Evolutionary conservation across 139 green algal genomes (phyloP).

Genomic region (Coelastrella sp.): DNA sequence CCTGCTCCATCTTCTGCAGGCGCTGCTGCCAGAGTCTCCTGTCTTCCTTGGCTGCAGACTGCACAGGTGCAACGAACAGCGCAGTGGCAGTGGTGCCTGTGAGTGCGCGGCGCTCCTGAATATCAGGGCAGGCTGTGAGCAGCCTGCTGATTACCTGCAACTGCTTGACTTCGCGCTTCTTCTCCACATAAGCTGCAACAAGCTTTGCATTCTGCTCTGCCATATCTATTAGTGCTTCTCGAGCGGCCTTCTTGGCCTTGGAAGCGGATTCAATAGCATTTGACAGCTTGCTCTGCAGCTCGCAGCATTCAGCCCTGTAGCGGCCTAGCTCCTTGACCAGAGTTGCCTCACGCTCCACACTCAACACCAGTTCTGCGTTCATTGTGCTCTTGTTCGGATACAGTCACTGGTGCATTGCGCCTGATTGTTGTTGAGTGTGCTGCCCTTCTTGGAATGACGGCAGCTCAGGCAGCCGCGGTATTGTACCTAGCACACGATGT

Average conservation of each 20-base stretch:
- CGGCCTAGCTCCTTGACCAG: constrained; percentile 51
- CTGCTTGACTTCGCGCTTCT: constrained; percentile 62
- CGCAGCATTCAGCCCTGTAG: not conserved
- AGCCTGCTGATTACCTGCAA: constrained; percentile 26
- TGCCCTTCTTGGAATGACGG: too few relatives aligned
- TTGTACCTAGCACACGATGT: too few relatives aligned
- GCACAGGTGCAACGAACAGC: constrained; percentile 8
- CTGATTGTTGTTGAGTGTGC: too few relatives aligned
- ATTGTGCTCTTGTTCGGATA: not conserved
- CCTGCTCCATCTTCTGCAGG: constrained; percentile 27
- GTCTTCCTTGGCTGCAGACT: constrained; percentile 52
- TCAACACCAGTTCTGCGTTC: not conserved
- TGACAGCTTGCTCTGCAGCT: constrained; percentile 17
- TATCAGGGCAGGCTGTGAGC: too few relatives aligned
- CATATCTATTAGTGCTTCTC: constrained; percentile 66
- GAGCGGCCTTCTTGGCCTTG: constrained; percentile 44
- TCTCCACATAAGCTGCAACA: constrained; percentile 60
- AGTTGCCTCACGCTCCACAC: not conserved
- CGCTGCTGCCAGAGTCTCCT: constrained; percentile 51
- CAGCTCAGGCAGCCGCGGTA: too few relatives aligned
- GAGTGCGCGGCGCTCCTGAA: too few relatives aligned
- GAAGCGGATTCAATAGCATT: constrained; percentile 4
- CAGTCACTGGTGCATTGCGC: too few relatives aligned
- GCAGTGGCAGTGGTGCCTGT: too few relatives aligned
- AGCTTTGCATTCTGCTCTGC: constrained; percentile 70